phyloP scores from a whole-genome alignment of 495 filamentous ascomycete species.

The Glonium stellatum region DNA sequence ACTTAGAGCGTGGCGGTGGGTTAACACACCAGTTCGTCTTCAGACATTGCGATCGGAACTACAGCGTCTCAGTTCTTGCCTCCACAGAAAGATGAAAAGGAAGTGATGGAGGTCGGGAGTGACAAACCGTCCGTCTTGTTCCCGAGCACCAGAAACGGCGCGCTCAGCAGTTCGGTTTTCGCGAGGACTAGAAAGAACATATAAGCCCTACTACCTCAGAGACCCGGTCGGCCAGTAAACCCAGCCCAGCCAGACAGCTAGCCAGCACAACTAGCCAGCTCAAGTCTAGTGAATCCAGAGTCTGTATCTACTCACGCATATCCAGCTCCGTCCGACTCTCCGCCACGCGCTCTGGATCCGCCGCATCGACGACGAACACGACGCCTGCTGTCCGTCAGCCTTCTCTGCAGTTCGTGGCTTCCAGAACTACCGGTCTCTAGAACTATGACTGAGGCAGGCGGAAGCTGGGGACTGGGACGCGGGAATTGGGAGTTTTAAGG shows the following conservation, averaged over 20 bases:
- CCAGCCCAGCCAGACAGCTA: too few species aligned
- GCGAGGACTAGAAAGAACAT: not conserved
- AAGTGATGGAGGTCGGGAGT: not conserved
- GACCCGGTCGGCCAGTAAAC: too few species aligned
- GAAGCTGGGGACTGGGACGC: too few species aligned
- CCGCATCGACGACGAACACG: constrained; percentile 9
- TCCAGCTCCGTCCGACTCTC: not conserved
- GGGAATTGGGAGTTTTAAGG: too few species aligned
- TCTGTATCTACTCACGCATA: too few species aligned
- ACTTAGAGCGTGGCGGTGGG: not conserved
- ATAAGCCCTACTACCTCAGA: not conserved
- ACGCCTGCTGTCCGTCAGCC: not conserved
- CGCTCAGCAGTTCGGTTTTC: not conserved
- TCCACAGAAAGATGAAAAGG: not conserved
- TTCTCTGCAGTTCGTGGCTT: not conserved
- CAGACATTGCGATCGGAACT: not conserved
- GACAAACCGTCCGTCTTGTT: constrained; percentile 3
- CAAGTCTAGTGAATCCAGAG: too few species aligned
- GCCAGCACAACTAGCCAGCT: too few species aligned
- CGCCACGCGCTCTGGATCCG: constrained; percentile 2
- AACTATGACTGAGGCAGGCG: too few species aligned
- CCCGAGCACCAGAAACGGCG: constrained; percentile 2
- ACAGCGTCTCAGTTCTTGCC: not conserved
- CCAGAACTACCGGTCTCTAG: not conserved
- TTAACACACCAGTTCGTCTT: not conserved